These are phyloP conservation scores for Sphagnum tenellum DNA, from an alignment of 225 moss, liverwort and hornwort genomes.

Conservation along the genomic window DNA sequence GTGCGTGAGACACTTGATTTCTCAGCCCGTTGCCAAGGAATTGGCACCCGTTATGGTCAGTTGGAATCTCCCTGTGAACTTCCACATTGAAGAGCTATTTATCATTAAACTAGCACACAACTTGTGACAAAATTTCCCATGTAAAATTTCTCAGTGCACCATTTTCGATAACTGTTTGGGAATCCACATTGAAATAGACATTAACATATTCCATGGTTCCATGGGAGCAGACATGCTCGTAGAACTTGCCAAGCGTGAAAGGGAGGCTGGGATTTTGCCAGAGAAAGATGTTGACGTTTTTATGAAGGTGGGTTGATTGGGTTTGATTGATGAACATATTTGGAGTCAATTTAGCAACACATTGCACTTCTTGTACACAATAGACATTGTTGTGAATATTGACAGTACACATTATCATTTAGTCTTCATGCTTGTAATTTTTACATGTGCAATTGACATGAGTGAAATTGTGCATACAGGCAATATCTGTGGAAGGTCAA, in stretches of 20 bases:
- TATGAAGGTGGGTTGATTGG: slow-evolving; percentile 16
- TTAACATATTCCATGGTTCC: background rate
- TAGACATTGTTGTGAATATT: background rate
- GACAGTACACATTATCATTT: background rate
- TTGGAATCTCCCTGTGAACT: background rate
- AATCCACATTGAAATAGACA: background rate
- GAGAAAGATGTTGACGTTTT: slow-evolving; percentile 30
- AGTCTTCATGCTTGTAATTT: background rate
- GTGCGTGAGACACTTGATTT: slow-evolving; percentile 30
- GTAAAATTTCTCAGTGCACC: background rate
- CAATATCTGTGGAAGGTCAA: slow-evolving; percentile 9
- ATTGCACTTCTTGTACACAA: background rate
- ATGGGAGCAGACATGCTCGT: slow-evolving; percentile 12
- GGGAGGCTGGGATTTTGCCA: slow-evolving; percentile 22
- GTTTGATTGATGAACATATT: background rate
- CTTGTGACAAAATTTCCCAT: background rate
- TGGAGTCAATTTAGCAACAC: background rate
- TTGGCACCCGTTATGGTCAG: slow-evolving; percentile 22
- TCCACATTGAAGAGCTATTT: background rate
- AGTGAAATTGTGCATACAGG: slow-evolving; percentile 4
- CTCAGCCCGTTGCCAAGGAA: slow-evolving; percentile 29
- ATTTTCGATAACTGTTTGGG: background rate
- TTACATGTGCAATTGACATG: background rate
- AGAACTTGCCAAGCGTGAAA: slow-evolving; percentile 25
- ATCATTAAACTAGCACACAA: background rate